Conservation (phyloP, 2,329 filamentous ascomycete species). For the Trichoderma asperellum region DNA sequence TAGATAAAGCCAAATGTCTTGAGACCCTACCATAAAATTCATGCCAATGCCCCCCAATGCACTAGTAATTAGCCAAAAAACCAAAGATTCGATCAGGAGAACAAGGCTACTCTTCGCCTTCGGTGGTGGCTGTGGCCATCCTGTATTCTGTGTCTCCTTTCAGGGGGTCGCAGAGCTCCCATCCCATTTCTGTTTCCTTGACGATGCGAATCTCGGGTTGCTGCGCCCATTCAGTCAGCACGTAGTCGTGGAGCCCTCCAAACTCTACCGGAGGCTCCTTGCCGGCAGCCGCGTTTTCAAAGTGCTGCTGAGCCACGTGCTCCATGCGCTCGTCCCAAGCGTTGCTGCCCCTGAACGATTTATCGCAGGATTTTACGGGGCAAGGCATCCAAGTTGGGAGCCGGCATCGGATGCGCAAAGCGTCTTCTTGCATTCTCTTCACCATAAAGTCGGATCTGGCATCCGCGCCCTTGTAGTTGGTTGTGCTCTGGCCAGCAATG, state of each 20-base stretch:
- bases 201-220: slow-evolving; percentile 42
- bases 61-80: neutral
- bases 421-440: slow-evolving; percentile 59
- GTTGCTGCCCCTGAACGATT: slow-evolving; percentile 61
- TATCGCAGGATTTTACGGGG: slow-evolving; percentile 62
- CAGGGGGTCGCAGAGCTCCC: slow-evolving; percentile 43
- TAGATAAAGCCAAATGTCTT: neutral
- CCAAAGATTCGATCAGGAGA: neutral
- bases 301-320: slow-evolving; percentile 75
- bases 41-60: neutral
- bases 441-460: slow-evolving; percentile 58
- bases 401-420: slow-evolving; percentile 62
- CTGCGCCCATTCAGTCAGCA: slow-evolving; percentile 48
- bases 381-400: slow-evolving; percentile 66
- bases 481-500: slow-evolving; percentile 48
- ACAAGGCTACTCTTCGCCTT: neutral
- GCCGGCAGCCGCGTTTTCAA: slow-evolving; percentile 56
- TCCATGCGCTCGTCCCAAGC: slow-evolving; percentile 87
- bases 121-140: slow-evolving; percentile 8
- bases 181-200: slow-evolving; percentile 34
- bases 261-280: slow-evolving; percentile 42
- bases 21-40: neutral
- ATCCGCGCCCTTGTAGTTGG: slow-evolving; percentile 41
- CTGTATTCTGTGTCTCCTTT: slow-evolving; percentile 31
- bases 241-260: slow-evolving; percentile 45